These are phyloP conservation scores for Galeopsis tetrahit DNA, from an alignment of 257 asterid genomes.

Conservation along the genomic window DNA sequence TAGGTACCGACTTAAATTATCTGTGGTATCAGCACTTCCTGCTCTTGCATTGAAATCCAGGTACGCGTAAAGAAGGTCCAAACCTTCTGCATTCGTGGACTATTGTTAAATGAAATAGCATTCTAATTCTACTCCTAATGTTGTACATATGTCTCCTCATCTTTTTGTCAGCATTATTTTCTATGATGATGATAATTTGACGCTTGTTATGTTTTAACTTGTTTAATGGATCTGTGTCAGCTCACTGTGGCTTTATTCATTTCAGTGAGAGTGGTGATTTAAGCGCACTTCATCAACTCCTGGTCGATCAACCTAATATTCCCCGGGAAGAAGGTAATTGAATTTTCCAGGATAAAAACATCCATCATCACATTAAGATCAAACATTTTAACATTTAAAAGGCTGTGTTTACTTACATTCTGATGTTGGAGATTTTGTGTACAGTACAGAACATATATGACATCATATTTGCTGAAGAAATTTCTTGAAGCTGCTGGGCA, in stretches of 20 bases:
- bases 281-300: conserved; percentile 62
- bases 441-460: conserved; percentile 69
- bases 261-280: conserved; percentile 66
- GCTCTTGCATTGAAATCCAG: conserved; percentile 60
- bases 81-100: neutral
- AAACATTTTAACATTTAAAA: neutral
- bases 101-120: neutral
- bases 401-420: neutral
- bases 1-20: conserved; percentile 70
- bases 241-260: neutral
- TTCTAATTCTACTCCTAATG: neutral
- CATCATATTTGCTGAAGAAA: conserved; percentile 71
- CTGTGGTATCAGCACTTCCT: conserved; percentile 66
- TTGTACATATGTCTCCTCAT: too few relatives aligned
- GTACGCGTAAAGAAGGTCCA: conserved; percentile 36
- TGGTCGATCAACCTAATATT: conserved; percentile 87
- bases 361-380: neutral
- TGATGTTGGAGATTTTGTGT: conserved; percentile 13
- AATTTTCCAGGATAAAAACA: neutral
- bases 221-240: neutral
- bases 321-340: conserved; percentile 72
- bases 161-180: neutral
- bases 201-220: neutral
- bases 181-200: neutral
- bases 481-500: conserved; percentile 35